Conservation (phyloP, 108 stramenopile genomes). For the Hondaea fermentalgiana region DNA sequence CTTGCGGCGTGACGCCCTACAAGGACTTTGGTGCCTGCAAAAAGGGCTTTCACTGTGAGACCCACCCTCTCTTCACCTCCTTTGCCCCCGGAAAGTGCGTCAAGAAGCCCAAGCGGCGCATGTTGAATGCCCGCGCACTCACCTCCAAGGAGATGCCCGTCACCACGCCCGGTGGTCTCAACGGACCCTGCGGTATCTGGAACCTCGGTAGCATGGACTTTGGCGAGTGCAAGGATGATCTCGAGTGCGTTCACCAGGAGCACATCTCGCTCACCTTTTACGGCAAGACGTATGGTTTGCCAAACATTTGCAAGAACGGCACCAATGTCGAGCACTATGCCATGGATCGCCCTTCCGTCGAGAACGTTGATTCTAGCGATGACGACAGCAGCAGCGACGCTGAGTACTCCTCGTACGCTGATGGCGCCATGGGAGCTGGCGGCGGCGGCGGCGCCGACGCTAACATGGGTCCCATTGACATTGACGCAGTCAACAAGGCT, state of each 20-base stretch:
- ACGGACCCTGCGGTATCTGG: neutral
- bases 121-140: neutral
- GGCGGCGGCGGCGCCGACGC: neutral
- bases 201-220: neutral
- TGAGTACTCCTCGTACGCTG: too few relatives aligned
- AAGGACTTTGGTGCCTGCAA: slow-evolving; percentile 15
- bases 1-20: neutral
- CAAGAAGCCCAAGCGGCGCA: neutral
- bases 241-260: neutral
- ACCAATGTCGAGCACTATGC: too few relatives aligned
- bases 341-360: too few relatives aligned
- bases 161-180: neutral
- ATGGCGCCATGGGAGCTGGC: too few relatives aligned
- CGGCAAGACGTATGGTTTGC: neutral
- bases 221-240: neutral
- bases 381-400: too few relatives aligned
- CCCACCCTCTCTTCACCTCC: neutral
- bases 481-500: neutral
- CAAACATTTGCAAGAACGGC: neutral
- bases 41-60: neutral
- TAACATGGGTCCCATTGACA: neutral
- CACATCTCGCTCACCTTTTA: neutral
- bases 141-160: neutral
- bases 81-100: slow-evolving; percentile 3
- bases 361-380: too few relatives aligned